Conservation (phyloP, 23 red algal species). For the Pyropia yezoensis region DNA sequence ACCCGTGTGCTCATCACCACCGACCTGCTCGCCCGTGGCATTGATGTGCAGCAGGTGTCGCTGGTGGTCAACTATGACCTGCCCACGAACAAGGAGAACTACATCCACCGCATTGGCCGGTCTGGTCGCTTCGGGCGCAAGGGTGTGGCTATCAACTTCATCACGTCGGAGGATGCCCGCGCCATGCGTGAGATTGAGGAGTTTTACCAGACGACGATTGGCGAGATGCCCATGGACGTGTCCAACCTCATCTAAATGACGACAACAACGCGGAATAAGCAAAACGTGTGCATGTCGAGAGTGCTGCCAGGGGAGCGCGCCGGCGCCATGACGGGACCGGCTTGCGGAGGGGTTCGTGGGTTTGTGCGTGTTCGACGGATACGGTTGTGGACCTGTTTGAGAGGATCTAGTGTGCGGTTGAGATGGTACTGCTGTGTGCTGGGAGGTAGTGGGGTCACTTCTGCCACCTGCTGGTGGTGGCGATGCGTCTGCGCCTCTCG, state of each 20-base stretch:
- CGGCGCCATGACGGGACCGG: too few relatives aligned
- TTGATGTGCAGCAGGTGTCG: slow-evolving; percentile 96
- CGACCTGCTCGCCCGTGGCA: slow-evolving; percentile 96
- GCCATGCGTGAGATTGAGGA: slow-evolving; percentile 77
- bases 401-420: too few relatives aligned
- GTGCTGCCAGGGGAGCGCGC: too few relatives aligned
- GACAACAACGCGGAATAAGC: too few relatives aligned
- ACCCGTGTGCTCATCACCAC: slow-evolving; percentile 92
- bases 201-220: slow-evolving; percentile 92
- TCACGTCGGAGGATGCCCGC: slow-evolving; percentile 74
- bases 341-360: too few relatives aligned
- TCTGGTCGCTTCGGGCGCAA: slow-evolving; percentile 98
- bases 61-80: slow-evolving; percentile 99
- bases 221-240: slow-evolving; percentile 97
- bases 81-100: slow-evolving; percentile 97
- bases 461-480: too few relatives aligned
- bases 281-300: too few relatives aligned
- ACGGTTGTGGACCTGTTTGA: too few relatives aligned
- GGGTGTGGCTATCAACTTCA: slow-evolving; percentile 99
- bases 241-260: slow-evolving; percentile 74
- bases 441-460: too few relatives aligned
- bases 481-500: too few relatives aligned
- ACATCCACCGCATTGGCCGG: slow-evolving; percentile 99
- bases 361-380: too few relatives aligned
- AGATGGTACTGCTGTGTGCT: too few relatives aligned